These are phyloP conservation scores for Amanita molliuscula DNA, from an alignment of 768 basidiomycete species.

Conservation along the genomic window DNA sequence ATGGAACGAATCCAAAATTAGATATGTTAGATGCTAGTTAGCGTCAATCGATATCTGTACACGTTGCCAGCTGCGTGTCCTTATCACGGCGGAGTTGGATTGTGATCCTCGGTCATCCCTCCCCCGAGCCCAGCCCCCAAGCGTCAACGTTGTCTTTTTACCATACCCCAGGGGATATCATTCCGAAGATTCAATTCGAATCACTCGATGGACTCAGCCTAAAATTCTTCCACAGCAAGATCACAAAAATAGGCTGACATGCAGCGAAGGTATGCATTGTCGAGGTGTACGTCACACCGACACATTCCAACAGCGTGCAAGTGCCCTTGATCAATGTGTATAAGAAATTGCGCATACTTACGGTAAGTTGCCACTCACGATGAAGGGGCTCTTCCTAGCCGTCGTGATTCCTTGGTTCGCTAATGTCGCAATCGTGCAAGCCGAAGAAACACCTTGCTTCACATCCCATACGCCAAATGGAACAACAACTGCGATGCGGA, in stretches of 20 bases:
- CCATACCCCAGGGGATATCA: no score
- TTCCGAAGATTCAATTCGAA: no score
- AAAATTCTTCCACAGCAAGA: no score
- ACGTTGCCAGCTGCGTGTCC: no score
- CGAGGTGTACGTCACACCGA: neutral
- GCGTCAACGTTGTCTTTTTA: no score
- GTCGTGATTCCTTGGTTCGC: neutral
- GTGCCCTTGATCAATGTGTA: neutral
- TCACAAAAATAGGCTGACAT: neutral
- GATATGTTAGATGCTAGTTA: no score
- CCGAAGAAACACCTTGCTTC: neutral
- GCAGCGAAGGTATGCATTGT: neutral
- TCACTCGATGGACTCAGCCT: no score
- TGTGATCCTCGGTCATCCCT: no score
- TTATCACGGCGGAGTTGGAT: no score
- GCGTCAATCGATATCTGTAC: no score
- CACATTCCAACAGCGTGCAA: neutral
- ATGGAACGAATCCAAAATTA: no score
- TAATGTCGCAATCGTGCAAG: neutral
- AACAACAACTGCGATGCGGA: neutral
- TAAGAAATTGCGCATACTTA: neutral
- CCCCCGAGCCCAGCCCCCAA: no score
- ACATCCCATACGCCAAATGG: neutral
- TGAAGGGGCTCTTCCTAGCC: neutral
- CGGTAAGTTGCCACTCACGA: neutral